Percentiles rank a stretch among this genome's conserved stretches.
phyloP scores from a whole-genome alignment of 768 basidiomycete genomes.

The Suillus sp. region DNA sequence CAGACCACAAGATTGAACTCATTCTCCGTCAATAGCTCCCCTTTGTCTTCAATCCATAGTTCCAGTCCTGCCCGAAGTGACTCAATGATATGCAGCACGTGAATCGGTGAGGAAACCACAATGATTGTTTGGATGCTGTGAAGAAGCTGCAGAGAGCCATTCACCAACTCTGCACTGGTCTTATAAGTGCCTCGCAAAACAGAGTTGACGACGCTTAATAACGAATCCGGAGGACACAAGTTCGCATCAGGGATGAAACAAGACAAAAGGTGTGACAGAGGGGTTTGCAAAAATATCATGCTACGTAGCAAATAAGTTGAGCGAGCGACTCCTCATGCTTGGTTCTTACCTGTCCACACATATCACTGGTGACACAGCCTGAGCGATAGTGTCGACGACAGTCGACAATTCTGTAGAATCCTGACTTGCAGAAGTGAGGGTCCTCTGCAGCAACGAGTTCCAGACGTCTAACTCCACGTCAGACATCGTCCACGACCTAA shows the following conservation, averaged over 20 bases:
- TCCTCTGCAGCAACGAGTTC: conserved; percentile 38
- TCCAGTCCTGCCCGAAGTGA: conserved; percentile 42
- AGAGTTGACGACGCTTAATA: conserved; percentile 34
- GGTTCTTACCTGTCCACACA: conserved; percentile 1
- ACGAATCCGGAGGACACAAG: conserved; percentile 16
- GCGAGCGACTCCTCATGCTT: background rate
- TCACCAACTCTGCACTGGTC: conserved; percentile 28
- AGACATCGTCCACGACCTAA: conserved; percentile 50
- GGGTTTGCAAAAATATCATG: conserved; percentile 17
- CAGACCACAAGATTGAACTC: conserved; percentile 54
- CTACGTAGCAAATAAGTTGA: background rate
- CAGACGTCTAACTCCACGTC: conserved; percentile 45
- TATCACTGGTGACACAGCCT: background rate
- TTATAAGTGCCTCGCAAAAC: conserved; percentile 39
- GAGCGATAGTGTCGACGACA: conserved; percentile 19
- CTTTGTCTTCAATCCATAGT: conserved; percentile 56
- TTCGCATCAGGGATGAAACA: conserved; percentile 13
- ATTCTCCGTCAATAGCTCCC: conserved; percentile 39
- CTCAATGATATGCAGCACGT: conserved; percentile 39
- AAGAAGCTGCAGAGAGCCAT: conserved; percentile 41
- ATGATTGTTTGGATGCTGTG: conserved; percentile 37
- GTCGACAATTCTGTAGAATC: conserved; percentile 15
- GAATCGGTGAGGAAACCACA: conserved; percentile 24
- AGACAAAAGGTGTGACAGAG: conserved; percentile 18
- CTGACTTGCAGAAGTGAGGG: conserved; percentile 29